These are phyloP conservation scores for Hypoxylon trugodes DNA, from an alignment of 495 filamentous ascomycete species.

Conservation along the genomic window DNA sequence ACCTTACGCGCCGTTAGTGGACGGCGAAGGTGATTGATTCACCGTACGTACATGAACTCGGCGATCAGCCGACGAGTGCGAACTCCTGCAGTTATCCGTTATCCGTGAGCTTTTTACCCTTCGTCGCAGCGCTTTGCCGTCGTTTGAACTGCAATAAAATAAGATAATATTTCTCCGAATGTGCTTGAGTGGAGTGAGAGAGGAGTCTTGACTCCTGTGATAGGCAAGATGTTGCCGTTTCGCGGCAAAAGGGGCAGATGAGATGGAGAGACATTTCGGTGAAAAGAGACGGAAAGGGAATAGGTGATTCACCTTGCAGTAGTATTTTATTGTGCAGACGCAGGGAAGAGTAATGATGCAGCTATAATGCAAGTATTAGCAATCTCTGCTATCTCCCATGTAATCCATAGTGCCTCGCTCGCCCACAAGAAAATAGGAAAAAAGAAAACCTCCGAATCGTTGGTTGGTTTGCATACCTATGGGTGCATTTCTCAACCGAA, in stretches of 20 bases:
- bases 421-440: slow-evolving; percentile 1
- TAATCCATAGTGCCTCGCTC: slow-evolving; percentile 5
- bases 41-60: slow-evolving; percentile 20
- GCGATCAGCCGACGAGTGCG: slow-evolving; percentile 15
- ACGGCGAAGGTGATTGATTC: slow-evolving; percentile 10
- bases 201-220: slow-evolving; percentile 23
- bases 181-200: slow-evolving; percentile 26
- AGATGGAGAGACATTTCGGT: slow-evolving; percentile 18
- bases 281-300: slow-evolving; percentile 23
- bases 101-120: slow-evolving; percentile 13
- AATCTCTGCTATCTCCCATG: slow-evolving; percentile 2
- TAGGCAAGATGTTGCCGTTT: slow-evolving; percentile 25
- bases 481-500: slow-evolving; percentile 6
- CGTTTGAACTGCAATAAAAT: slow-evolving; percentile 24
- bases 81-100: slow-evolving; percentile 22
- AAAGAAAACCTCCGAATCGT: slow-evolving; percentile 32
- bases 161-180: slow-evolving; percentile 38
- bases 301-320: slow-evolving; percentile 40
- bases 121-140: slow-evolving; percentile 7
- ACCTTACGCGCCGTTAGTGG: slow-evolving; percentile 11
- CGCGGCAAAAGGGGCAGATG: slow-evolving; percentile 28
- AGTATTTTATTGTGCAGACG: slow-evolving; percentile 9
- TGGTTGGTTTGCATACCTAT: slow-evolving; percentile 13
- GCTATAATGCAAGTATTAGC: slow-evolving; percentile 3
- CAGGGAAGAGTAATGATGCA: slow-evolving; percentile 20